Conservation (phyloP, 23 red algal species). For the Cyanidium caldarium region DNA sequence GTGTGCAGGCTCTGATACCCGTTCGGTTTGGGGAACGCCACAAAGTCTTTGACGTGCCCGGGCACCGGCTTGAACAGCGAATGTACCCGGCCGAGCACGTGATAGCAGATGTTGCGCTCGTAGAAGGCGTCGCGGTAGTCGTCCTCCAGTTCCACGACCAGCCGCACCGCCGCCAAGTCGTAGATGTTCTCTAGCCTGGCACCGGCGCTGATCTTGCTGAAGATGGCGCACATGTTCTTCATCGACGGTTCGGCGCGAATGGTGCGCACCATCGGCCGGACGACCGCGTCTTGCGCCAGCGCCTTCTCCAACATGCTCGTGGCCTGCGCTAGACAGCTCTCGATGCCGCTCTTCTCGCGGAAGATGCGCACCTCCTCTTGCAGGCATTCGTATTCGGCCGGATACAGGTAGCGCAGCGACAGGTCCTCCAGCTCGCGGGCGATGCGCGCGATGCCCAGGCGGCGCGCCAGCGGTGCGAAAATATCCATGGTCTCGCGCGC, state of each 20-base stretch:
- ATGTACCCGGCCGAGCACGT: slow-evolving; percentile 15
- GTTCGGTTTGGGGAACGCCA: slow-evolving; percentile 20
- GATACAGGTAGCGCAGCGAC: slow-evolving; percentile 11
- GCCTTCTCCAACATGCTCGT: neutral
- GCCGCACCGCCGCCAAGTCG: slow-evolving; percentile 1
- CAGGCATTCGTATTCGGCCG: slow-evolving; percentile 6
- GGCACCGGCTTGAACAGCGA: slow-evolving; percentile 11
- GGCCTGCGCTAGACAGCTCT: slow-evolving; percentile 4
- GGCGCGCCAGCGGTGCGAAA: slow-evolving; percentile 17
- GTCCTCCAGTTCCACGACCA: neutral
- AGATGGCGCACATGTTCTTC: slow-evolving; percentile 15
- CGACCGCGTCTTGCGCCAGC: slow-evolving; percentile 8
- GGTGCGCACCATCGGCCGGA: neutral
- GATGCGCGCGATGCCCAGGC: slow-evolving; percentile 18
- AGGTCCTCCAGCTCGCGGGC: slow-evolving; percentile 14
- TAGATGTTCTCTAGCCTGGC: slow-evolving; percentile 4
- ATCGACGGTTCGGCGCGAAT: neutral
- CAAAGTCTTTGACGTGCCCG: slow-evolving; percentile 23
- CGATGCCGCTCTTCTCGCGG: neutral
- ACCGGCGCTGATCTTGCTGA: neutral
- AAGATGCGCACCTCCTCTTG: slow-evolving; percentile 6
- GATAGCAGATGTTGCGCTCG: slow-evolving; percentile 11
- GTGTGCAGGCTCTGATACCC: slow-evolving; percentile 24
- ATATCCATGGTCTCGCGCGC: slow-evolving; percentile 20
- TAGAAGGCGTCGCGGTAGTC: neutral